Evolutionary conservation across 208 protist genomes (phyloP), one percentile per base, ranked within the genome.

Genomic region (Lotmaria passim): DNA sequence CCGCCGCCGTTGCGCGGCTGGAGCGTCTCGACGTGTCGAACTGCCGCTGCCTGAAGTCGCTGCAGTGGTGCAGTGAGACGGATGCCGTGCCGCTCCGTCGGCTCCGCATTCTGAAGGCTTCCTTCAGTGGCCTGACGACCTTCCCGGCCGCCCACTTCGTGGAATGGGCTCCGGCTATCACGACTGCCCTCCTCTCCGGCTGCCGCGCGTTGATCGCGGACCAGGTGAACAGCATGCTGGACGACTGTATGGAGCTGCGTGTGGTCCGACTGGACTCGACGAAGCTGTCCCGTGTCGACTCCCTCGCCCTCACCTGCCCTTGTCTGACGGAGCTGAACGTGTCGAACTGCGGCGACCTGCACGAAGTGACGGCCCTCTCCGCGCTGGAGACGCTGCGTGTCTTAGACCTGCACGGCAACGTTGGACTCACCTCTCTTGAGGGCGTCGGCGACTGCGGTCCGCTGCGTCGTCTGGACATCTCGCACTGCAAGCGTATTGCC

Each of bases 401-500:
- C 46, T 30, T 76, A 47, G 52, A 76, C 62, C 36, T 76, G 38
- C 55, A 66, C 34, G 36, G 48, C 44, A 57, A 41, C 48, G 19
- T 7, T 1, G 47, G 30, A 0, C 31, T 67, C 33, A 46, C 60
- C 23, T 67, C 60, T 31, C 47, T 67, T n/a, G 43, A 56, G 31
- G 60, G 60, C 26, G 60, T 67, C 0, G 60, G 60, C 1, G 44
- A 21, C 26, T 57, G 69, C 53, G 48, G 60, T 33, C 33, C 19
- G 21, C 60, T 75, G 41, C 60, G 64, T 24, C 30, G 47, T 4
- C 38, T 75, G 5, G 64, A 68, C 44, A 46, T 75, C 21, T 75
- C 69, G 43, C 47, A 75, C 60, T 75, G 69, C 53, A 51, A 63
- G 33, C 69, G 60, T 2, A 23, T 75, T n/a, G 39, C 69, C 2